Evolutionary conservation across 2,329 filamentous ascomycete genomes (phyloP), one percentile per base, ranked within the genome.

Genomic region (Pseudophaeomoniella oleicola): DNA sequence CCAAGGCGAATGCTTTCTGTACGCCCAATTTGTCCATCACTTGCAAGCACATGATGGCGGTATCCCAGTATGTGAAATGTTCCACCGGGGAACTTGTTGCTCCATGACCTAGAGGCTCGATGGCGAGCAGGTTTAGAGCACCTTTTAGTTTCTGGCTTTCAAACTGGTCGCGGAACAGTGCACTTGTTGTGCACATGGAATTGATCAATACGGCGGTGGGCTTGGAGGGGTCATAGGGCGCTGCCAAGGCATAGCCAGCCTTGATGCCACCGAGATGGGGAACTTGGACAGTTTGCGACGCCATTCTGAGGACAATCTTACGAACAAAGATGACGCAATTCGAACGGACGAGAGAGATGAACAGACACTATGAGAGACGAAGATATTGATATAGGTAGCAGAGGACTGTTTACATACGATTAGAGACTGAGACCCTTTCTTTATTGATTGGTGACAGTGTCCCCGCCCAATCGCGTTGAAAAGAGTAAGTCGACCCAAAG

Each of bases 41-140:
- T 52, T 76, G 69, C 18, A 59, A 36, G 9, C 64, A 63, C 64
- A 75, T 69, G 37, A 60, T 56, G 2, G 66, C 66, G 0, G 64
- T 61, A 44, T 70, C 67, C 69, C 68, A 72, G 46, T 72, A 72
- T 4, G 67, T 72, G 45, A 59, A 72, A 33, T 67, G 56, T 39
- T 66, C 59, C 15, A 53, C 50, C 4, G 59, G 58, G 6, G 59
- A 52, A 18, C 38, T 39, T 3, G 67, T 71, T 39, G 62, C 49
- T 3, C 68, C 67, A 46, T 72, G 67, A 15, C 68, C 69, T 9
- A 71, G 57, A 4, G 63, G 57, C 47, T 72, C 68, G 39, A 72
- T 67, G 11, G 67, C 63, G n/a, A 72, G 42, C 4, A 72, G 51
- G 40, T 71, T 71, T 50, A 65, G 57, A 2, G 47, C 45, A 3